phyloP scores from a whole-genome alignment of 768 basidiomycete species.

The Leccinum variicolor region DNA sequence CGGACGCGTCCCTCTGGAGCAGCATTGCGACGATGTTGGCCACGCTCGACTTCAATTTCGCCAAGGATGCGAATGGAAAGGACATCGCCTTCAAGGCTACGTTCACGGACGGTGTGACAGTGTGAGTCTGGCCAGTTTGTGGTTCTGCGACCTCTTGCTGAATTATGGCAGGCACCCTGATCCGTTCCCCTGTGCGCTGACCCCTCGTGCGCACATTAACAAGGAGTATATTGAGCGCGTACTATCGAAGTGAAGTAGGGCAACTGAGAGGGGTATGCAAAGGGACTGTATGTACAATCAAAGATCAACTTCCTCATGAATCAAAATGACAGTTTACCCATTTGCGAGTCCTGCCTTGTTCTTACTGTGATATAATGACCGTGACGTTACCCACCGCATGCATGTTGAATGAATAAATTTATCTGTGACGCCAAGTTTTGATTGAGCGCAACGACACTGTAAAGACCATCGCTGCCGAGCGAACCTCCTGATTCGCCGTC shows the following conservation, averaged over 20 bases:
- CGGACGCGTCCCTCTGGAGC: neutral
- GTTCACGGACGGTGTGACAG: neutral
- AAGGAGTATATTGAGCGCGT: neutral
- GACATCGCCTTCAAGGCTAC: neutral
- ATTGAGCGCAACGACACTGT: too few species aligned
- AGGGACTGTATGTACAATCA: too few species aligned
- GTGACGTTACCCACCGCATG: too few species aligned
- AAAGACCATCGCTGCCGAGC: too few species aligned
- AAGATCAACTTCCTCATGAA: too few species aligned
- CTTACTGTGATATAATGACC: too few species aligned
- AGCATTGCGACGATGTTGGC: neutral
- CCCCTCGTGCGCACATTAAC: neutral
- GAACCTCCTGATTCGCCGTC: too few species aligned
- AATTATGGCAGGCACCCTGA: neutral
- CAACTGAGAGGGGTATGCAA: too few species aligned
- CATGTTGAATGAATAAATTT: too few species aligned
- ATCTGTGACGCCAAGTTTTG: too few species aligned
- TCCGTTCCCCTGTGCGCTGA: neutral
- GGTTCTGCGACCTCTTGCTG: neutral
- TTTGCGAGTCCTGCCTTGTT: too few species aligned
- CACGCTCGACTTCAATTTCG: neutral
- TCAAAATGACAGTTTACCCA: too few species aligned
- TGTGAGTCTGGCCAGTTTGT: neutral
- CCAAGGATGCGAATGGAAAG: neutral
- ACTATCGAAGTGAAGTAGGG: neutral